These are phyloP conservation scores for Neobulgaria alba DNA, from an alignment of 2,329 filamentous ascomycete species.

Conservation along the genomic window DNA sequence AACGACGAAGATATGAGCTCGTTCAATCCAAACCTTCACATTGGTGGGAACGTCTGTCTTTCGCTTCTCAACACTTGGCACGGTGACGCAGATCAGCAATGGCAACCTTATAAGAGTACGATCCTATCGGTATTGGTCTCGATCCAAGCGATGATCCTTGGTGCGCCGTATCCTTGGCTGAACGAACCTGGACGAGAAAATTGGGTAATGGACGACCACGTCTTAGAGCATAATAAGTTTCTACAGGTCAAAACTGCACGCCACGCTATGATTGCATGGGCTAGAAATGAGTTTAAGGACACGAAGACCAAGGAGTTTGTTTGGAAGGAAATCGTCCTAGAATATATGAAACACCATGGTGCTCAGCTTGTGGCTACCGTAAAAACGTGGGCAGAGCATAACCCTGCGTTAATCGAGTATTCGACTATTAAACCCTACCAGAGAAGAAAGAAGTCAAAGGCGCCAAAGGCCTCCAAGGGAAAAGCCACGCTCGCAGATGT, in stretches of 20 bases:
- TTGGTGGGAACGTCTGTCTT: constrained; percentile 11
- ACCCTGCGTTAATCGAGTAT: constrained; percentile 7
- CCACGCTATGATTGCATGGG: constrained; percentile 19
- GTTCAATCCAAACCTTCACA: constrained; percentile 21
- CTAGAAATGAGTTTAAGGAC: constrained; percentile 8
- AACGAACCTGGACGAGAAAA: constrained; percentile 17
- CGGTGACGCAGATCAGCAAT: constrained; percentile 12
- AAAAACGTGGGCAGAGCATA: constrained; percentile 11
- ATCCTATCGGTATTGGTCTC: constrained; percentile 18
- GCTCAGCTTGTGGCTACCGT: constrained; percentile 8
- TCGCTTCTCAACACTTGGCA: constrained; percentile 15
- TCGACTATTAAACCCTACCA: background rate
- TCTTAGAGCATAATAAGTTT: constrained; percentile 9
- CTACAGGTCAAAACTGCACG: constrained; percentile 15
- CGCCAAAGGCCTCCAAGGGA: background rate
- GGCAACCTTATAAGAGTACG: constrained; percentile 20
- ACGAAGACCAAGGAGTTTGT: constrained; percentile 8
- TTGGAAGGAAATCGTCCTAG: constrained; percentile 16
- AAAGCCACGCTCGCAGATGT: background rate
- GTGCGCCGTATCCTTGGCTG: constrained; percentile 16
- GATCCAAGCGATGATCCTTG: constrained; percentile 21
- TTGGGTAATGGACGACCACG: constrained; percentile 1
- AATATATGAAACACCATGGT: constrained; percentile 13
- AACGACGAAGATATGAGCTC: constrained; percentile 14
- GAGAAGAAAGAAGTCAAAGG: constrained; percentile 4